phyloP scores from a whole-genome alignment of 768 basidiomycete genomes.

The Xanthoconium stramineum region DNA sequence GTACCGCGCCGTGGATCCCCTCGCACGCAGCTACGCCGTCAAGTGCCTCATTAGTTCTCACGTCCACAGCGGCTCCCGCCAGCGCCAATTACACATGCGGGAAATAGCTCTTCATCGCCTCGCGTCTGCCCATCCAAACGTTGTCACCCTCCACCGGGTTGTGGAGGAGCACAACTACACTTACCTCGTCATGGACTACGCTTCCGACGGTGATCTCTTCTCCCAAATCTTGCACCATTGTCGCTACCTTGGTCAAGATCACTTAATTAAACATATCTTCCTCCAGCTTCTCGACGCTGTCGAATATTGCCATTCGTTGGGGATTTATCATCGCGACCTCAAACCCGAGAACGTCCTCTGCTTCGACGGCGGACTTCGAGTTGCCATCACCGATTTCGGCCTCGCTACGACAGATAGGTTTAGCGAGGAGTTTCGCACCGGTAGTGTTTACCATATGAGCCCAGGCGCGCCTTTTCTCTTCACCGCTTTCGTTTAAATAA shows the following conservation, averaged over 20 bases:
- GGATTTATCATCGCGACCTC: slow-evolving; percentile 94
- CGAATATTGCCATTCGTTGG: slow-evolving; percentile 86
- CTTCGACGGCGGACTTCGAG: slow-evolving; percentile 68
- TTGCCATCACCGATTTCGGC: slow-evolving; percentile 94
- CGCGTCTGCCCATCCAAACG: slow-evolving; percentile 69
- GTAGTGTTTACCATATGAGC: slow-evolving; percentile 98
- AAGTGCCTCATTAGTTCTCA: slow-evolving; percentile 77
- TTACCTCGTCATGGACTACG: slow-evolving; percentile 93
- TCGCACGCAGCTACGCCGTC: slow-evolving; percentile 71
- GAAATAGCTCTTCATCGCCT: slow-evolving; percentile 83
- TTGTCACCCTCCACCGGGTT: slow-evolving; percentile 87
- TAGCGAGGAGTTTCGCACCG: slow-evolving; percentile 88
- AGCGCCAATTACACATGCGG: slow-evolving; percentile 76
- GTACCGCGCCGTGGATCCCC: slow-evolving; percentile 74
- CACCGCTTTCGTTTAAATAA: slow-evolving; percentile 7
- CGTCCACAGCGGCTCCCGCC: slow-evolving; percentile 44
- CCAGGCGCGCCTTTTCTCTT: slow-evolving; percentile 55
- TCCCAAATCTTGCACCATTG: slow-evolving; percentile 76
- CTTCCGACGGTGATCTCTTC: slow-evolving; percentile 87
- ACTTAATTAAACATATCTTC: slow-evolving; percentile 85
- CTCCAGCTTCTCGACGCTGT: slow-evolving; percentile 92
- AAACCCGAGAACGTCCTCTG: slow-evolving; percentile 97
- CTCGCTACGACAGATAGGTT: slow-evolving; percentile 84
- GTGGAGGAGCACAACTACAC: slow-evolving; percentile 79
- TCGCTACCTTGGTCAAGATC: slow-evolving; percentile 80